Evolutionary conservation across 495 filamentous ascomycete species (phyloP).

Genomic region (Xylaria telfairii): DNA sequence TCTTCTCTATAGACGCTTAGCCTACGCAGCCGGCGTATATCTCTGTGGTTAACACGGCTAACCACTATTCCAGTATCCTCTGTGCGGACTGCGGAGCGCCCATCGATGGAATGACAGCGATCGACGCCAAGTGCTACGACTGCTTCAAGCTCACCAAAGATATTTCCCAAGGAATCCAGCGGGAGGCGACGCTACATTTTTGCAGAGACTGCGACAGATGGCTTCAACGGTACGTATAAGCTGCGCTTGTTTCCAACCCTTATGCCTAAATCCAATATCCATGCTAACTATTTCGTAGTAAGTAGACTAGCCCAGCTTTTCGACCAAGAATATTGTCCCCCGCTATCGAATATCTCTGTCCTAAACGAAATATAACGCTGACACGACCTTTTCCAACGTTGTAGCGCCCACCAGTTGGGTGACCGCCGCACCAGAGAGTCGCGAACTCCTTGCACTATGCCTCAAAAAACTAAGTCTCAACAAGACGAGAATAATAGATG

Average conservation of each 20-base stretch:
- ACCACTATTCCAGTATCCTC: conserved; percentile 67
- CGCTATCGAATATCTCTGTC: background rate
- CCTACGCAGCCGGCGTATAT: background rate
- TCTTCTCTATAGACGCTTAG: background rate
- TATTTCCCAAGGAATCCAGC: conserved; percentile 88
- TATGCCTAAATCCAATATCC: background rate
- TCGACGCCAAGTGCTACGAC: conserved; percentile 90
- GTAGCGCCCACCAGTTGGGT: conserved; percentile 79
- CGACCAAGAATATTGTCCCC: background rate
- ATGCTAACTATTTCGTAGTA: conserved; percentile 21
- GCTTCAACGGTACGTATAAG: conserved; percentile 64
- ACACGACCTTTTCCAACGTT: background rate
- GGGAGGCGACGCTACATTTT: conserved; percentile 80
- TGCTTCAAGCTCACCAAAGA: conserved; percentile 93
- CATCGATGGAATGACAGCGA: conserved; percentile 87
- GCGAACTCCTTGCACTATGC: conserved; percentile 89
- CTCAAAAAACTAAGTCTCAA: conserved; percentile 81
- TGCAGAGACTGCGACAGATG: conserved; percentile 94
- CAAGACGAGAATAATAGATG: conserved; percentile 91
- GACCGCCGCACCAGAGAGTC: conserved; percentile 78
- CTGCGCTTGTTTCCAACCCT: background rate
- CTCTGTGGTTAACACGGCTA: background rate
- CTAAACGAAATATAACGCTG: background rate
- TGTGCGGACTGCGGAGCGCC: conserved; percentile 94
- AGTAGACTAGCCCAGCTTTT: background rate